Conservation (phyloP, 78 protist species). For the Speleostelium caveatum region DNA sequence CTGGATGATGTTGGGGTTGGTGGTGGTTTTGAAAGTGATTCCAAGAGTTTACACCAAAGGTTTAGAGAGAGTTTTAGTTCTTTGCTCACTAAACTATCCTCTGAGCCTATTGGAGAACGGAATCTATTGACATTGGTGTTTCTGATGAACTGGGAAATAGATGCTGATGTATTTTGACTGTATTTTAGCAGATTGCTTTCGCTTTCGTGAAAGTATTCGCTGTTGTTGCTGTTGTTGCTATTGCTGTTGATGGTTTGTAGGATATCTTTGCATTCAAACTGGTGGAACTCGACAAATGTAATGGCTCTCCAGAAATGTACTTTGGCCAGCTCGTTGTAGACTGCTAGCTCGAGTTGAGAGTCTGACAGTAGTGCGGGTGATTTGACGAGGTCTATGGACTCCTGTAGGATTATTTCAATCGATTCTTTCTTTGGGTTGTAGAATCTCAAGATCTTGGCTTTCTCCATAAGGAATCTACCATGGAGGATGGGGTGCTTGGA, state of each 20-base stretch:
- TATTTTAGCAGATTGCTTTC: not conserved
- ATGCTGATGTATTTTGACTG: not conserved
- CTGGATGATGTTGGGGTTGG: not conserved
- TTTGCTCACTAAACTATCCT: slow-evolving; percentile 4
- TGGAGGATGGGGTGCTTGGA: slow-evolving; percentile 16
- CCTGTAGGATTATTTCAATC: slow-evolving; percentile 26
- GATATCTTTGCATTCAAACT: slow-evolving; percentile 45
- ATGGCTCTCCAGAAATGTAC: slow-evolving; percentile 51
- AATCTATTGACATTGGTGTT: slow-evolving; percentile 15
- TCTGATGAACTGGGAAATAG: slow-evolving; percentile 15
- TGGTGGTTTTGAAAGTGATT: not conserved
- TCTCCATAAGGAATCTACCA: slow-evolving; percentile 45
- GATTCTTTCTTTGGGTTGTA: not conserved
- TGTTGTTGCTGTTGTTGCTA: not conserved
- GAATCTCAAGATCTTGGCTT: slow-evolving; percentile 40
- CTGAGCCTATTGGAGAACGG: slow-evolving; percentile 31
- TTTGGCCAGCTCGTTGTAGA: slow-evolving; percentile 59
- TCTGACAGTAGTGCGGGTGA: not conserved
- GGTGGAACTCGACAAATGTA: slow-evolving; percentile 25
- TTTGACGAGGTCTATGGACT: slow-evolving; percentile 2
- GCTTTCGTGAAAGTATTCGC: not conserved
- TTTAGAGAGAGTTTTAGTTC: slow-evolving; percentile 13
- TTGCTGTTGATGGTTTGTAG: not conserved
- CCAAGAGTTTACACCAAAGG: slow-evolving; percentile 40
- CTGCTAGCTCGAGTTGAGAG: slow-evolving; percentile 2